These are phyloP conservation scores for Aurantiochytrium sp. DNA, from an alignment of 108 stramenopile species.

Conservation along the genomic window DNA sequence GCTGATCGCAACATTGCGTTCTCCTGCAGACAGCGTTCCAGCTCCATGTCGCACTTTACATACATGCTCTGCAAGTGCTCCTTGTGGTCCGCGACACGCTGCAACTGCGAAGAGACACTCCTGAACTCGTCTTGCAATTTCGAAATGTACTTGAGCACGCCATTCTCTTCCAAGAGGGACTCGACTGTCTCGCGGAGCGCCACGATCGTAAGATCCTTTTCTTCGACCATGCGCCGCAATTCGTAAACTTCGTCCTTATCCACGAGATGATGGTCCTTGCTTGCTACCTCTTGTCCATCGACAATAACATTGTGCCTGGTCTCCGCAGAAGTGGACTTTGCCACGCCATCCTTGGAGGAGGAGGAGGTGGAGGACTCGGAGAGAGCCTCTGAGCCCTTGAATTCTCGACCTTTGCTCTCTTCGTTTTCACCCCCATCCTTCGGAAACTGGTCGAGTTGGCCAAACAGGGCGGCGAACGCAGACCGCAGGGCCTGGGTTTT, in stretches of 20 bases:
- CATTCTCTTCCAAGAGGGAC: background rate
- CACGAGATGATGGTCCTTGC: too few relatives aligned
- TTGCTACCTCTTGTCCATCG: too few relatives aligned
- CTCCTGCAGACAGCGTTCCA: background rate
- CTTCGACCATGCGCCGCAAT: background rate
- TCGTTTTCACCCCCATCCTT: background rate
- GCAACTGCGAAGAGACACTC: background rate
- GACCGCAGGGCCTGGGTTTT: background rate
- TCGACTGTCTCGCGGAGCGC: background rate
- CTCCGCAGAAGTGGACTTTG: too few relatives aligned
- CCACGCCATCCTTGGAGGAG: too few relatives aligned
- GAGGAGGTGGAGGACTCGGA: too few relatives aligned
- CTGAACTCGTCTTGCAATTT: background rate
- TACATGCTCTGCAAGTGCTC: constrained; percentile 14
- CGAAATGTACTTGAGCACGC: background rate
- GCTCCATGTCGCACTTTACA: background rate
- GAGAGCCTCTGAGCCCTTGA: too few relatives aligned
- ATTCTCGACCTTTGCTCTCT: background rate
- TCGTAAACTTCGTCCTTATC: background rate
- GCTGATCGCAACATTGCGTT: background rate
- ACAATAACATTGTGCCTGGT: too few relatives aligned
- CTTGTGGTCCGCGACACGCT: background rate
- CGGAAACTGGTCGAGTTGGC: background rate
- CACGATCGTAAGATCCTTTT: background rate
- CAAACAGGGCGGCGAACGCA: background rate